A percentile compares a stretch with the other conserved stretches of the same genome.
Evolutionary conservation across 1,139 yeast species (phyloP).

Genomic region (Pichia sp.): DNA sequence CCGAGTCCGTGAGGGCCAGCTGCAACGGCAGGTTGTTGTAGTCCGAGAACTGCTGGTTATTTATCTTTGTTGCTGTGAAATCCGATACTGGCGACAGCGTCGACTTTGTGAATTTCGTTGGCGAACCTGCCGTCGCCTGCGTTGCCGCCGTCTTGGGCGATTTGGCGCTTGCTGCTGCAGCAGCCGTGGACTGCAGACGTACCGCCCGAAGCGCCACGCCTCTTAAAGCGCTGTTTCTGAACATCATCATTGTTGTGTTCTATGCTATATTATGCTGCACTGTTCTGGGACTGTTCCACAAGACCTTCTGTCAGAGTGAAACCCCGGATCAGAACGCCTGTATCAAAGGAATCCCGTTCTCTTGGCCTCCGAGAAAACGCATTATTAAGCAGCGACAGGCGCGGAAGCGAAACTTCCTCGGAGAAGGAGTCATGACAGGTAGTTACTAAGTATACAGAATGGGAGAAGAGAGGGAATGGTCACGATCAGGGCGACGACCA

Average conservation of each 20-base stretch:
- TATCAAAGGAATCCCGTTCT: background rate
- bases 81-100: constrained; percentile 18
- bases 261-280: no score
- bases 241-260: background rate
- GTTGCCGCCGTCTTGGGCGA: background rate
- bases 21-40: constrained; percentile 32
- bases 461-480: no score
- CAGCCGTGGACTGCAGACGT: constrained; percentile 1
- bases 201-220: background rate
- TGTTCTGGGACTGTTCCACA: no score
- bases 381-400: background rate
- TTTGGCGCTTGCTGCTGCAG: background rate
- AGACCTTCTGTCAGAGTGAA: no score
- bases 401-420: background rate
- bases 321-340: background rate
- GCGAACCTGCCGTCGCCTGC: background rate
- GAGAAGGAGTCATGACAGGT: background rate
- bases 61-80: constrained; percentile 30
- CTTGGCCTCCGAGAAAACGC: constrained; percentile 1
- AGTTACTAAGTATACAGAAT: no score
- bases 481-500: no score
- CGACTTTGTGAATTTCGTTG: constrained; percentile 13
- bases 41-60: constrained; percentile 31
- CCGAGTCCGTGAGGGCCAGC: constrained; percentile 31
- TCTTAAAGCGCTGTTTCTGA: background rate